These are phyloP conservation scores for Monosporozyma unispora DNA, from an alignment of 805 yeast genomes.

Conservation along the genomic window DNA sequence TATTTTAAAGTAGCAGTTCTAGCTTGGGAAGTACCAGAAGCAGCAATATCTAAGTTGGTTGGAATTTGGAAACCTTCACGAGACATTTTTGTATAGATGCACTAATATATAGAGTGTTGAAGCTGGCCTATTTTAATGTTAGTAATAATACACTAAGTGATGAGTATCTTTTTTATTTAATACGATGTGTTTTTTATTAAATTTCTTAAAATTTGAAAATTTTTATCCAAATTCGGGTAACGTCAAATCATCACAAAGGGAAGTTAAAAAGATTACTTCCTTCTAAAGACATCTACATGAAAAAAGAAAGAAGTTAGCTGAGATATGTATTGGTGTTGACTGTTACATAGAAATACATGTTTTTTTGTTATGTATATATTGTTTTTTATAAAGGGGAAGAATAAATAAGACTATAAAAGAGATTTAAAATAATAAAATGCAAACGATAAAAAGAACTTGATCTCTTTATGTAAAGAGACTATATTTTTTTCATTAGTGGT, in stretches of 20 bases:
- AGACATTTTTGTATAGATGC: conserved; percentile 29
- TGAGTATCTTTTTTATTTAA: background rate
- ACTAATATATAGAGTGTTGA: background rate
- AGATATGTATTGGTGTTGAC: background rate
- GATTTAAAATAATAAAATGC: background rate
- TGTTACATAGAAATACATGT: background rate
- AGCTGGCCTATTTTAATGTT: background rate
- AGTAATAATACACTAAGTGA: background rate
- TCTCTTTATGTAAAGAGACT: background rate
- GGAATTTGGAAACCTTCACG: conserved; percentile 89
- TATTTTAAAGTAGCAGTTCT: conserved; percentile 82
- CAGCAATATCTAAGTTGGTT: conserved; percentile 74
- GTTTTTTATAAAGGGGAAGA: background rate
- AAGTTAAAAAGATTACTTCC: too few relatives aligned
- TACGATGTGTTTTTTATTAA: background rate
- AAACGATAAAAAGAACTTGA: background rate
- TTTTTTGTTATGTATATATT: background rate
- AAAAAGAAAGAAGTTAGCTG: background rate
- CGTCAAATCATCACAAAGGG: background rate
- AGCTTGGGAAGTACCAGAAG: conserved; percentile 62
- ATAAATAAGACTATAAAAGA: background rate
- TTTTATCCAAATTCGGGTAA: background rate
- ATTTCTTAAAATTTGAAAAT: background rate
- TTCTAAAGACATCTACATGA: too few relatives aligned
- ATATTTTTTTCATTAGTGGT: too few relatives aligned